Conservation (phyloP, 2,329 filamentous ascomycete genomes). For the Pyrenochaeta sp. region DNA sequence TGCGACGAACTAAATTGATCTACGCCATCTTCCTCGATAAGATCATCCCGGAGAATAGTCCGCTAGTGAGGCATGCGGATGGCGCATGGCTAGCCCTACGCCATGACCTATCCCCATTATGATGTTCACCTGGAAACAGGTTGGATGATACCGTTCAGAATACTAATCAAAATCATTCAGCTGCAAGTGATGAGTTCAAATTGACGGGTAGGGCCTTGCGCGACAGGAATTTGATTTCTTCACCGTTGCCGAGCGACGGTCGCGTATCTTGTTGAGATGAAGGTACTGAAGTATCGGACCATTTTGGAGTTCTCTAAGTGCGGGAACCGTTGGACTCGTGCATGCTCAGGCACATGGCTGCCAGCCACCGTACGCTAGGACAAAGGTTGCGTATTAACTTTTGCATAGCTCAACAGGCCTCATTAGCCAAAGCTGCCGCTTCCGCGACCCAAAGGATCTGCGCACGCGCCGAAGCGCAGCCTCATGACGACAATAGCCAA, state of each 20-base stretch:
- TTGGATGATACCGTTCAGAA: no score
- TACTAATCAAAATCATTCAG: no score
- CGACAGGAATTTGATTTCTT: no score
- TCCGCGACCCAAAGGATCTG: slow-evolving; percentile 7
- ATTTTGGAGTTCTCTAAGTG: no score
- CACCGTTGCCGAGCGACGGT: no score
- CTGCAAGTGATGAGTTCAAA: no score
- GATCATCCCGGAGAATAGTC: slow-evolving; percentile 27
- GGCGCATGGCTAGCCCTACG: no score
- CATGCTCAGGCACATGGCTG: background rate
- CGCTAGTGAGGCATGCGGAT: slow-evolving; percentile 17
- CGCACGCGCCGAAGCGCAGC: background rate
- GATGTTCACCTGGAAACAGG: no score
- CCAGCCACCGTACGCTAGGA: background rate
- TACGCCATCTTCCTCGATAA: slow-evolving; percentile 12
- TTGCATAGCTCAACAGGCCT: slow-evolving; percentile 4
- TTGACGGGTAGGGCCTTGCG: no score
- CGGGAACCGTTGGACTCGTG: background rate
- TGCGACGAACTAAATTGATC: slow-evolving; percentile 6
- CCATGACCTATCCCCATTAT: no score
- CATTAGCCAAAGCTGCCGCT: slow-evolving; percentile 11
- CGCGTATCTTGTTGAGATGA: no score
- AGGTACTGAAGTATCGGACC: no score
- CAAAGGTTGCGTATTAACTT: slow-evolving; percentile 4
- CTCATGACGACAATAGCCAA: background rate